These are phyloP conservation scores for Scedosporium apiospermum DNA, from an alignment of 2,329 filamentous ascomycete species.

Conservation along the genomic window DNA sequence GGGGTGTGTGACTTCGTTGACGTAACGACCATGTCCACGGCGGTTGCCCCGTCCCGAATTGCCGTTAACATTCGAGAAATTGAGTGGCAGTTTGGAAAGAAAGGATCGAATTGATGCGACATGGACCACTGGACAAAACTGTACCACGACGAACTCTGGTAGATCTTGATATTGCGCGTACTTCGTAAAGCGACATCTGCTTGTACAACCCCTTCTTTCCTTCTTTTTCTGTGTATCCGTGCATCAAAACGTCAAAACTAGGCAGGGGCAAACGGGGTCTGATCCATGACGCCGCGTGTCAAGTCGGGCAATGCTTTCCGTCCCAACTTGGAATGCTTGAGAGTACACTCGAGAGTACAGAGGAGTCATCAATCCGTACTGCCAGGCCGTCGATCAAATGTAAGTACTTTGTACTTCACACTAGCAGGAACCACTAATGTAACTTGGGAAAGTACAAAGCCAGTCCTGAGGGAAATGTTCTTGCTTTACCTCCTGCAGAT, in stretches of 20 bases:
- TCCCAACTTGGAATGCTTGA: background rate
- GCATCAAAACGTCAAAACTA: background rate
- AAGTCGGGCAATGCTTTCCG: background rate
- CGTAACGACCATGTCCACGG: background rate
- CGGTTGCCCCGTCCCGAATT: constrained; percentile 4
- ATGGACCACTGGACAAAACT: background rate
- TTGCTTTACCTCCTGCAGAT: background rate
- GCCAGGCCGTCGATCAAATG: no score
- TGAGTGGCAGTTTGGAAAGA: background rate
- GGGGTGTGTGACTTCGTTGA: background rate
- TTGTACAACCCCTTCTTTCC: no score
- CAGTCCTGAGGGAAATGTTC: background rate
- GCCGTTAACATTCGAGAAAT: background rate
- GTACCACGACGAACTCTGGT: background rate
- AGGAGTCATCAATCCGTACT: background rate
- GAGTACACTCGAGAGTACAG: background rate
- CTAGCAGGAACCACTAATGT: no score
- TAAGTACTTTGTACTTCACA: no score
- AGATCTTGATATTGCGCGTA: background rate
- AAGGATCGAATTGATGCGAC: background rate
- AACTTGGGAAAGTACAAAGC: no score
- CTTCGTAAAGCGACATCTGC: no score
- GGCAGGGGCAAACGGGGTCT: background rate
- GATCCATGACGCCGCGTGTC: background rate
- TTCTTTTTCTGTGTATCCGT: no score